These are phyloP conservation scores for Sporothrix mexicana DNA, from an alignment of 2,329 filamentous ascomycete genomes.

Conservation along the genomic window DNA sequence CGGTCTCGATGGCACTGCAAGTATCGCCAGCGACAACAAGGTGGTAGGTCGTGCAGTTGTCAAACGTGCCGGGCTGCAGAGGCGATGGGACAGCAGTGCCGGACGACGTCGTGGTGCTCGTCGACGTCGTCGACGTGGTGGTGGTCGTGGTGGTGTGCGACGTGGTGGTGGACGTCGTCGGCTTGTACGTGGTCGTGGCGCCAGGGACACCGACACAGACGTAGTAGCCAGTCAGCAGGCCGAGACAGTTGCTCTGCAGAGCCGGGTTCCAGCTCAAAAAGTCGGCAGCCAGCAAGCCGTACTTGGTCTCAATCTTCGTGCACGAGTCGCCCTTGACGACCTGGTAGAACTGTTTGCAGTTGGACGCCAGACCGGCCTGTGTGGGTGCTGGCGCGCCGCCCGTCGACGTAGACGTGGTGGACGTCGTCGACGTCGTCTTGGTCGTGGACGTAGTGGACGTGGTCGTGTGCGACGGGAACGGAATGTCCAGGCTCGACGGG, in stretches of 20 bases:
- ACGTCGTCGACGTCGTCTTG: slow-evolving; percentile 32
- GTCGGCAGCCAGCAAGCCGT: slow-evolving; percentile 16
- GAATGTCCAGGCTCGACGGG: neutral
- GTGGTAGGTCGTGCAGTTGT: slow-evolving; percentile 35
- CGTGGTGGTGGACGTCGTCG: neutral
- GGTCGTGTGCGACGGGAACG: slow-evolving; percentile 27
- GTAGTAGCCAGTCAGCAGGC: slow-evolving; percentile 32
- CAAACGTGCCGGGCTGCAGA: slow-evolving; percentile 27
- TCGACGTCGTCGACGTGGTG: neutral
- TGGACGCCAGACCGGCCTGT: slow-evolving; percentile 19
- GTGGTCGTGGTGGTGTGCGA: neutral
- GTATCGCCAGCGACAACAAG: slow-evolving; percentile 28
- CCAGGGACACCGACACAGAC: slow-evolving; percentile 31
- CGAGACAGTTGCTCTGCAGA: slow-evolving; percentile 24
- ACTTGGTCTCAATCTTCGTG: slow-evolving; percentile 15
- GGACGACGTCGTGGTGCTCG: neutral
- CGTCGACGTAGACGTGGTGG: slow-evolving; percentile 14
- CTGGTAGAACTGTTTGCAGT: slow-evolving; percentile 31
- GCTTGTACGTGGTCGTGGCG: slow-evolving; percentile 6
- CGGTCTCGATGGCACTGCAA: slow-evolving; percentile 30
- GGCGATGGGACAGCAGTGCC: slow-evolving; percentile 25
- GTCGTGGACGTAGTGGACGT: slow-evolving; percentile 22
- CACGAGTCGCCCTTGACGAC: slow-evolving; percentile 32
- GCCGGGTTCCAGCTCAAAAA: slow-evolving; percentile 32
- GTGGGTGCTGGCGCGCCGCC: slow-evolving; percentile 18